Percentiles rank a stretch among this genome's conserved stretches.
phyloP scores from a whole-genome alignment of 495 filamentous ascomycete genomes.

The Penicillium nucicola region DNA sequence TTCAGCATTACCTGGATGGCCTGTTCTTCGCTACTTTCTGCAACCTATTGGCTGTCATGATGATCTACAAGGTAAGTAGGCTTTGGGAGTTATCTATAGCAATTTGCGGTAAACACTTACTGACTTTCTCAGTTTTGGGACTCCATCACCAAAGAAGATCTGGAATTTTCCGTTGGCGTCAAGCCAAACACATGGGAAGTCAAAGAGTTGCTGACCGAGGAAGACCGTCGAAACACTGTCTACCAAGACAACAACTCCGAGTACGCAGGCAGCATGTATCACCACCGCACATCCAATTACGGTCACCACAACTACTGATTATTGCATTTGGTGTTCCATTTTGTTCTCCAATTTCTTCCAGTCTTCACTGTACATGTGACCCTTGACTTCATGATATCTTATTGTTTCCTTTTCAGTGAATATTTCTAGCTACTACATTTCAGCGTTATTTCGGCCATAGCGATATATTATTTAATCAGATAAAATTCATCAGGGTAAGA shows the following conservation, averaged over 20 bases:
- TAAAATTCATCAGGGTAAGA: neutral
- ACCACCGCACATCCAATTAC: slow-evolving; percentile 44
- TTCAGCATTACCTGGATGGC: slow-evolving; percentile 92
- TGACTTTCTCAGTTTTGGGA: slow-evolving; percentile 81
- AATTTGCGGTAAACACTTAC: slow-evolving; percentile 2
- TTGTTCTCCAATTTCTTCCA: neutral
- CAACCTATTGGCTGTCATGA: slow-evolving; percentile 96
- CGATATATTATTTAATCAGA: slow-evolving; percentile 1
- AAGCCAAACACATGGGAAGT: slow-evolving; percentile 98
- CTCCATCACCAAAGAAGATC: slow-evolving; percentile 96
- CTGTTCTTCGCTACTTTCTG: slow-evolving; percentile 92
- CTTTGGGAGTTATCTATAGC: too few relatives aligned
- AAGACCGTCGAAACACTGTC: slow-evolving; percentile 73
- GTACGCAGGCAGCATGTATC: slow-evolving; percentile 58
- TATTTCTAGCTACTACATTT: neutral
- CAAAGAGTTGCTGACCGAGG: slow-evolving; percentile 88
- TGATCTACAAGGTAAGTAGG: slow-evolving; percentile 90
- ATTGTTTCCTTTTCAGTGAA: slow-evolving; percentile 4
- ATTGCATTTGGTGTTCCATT: neutral
- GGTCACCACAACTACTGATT: slow-evolving; percentile 33
- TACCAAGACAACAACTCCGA: slow-evolving; percentile 67
- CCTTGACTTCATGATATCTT: slow-evolving; percentile 16
- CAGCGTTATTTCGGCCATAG: neutral
- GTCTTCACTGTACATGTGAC: slow-evolving; percentile 17
- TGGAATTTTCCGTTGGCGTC: slow-evolving; percentile 95